Conservation (phyloP, 352 stramenopile genomes). For the Achlya hypogyna region DNA sequence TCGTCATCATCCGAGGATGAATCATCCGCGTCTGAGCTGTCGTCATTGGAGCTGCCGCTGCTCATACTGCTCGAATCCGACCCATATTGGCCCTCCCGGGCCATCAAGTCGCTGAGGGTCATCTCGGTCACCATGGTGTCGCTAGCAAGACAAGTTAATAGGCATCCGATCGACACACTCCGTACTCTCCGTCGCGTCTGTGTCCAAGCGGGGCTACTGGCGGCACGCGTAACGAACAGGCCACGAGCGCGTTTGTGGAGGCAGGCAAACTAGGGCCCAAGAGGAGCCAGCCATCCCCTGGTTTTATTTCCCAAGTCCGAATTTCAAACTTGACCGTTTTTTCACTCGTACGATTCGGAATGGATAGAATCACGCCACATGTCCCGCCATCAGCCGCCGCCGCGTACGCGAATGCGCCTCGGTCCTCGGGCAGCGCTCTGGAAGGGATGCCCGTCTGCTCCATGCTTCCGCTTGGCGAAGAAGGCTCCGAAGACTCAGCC, state of each 20-base stretch:
- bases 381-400: too few relatives aligned
- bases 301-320: background rate
- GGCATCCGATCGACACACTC: background rate
- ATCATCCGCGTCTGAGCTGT: background rate
- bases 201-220: background rate
- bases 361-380: background rate
- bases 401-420: too few relatives aligned
- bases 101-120: conserved; percentile 14
- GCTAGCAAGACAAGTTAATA: background rate
- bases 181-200: background rate
- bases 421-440: too few relatives aligned
- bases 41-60: conserved; percentile 3
- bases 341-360: background rate
- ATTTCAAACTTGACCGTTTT: background rate
- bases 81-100: background rate
- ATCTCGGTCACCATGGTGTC: conserved; percentile 14
- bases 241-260: background rate
- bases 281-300: background rate
- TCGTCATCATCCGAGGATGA: conserved; percentile 4
- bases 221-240: background rate
- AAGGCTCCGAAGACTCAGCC: too few relatives aligned
- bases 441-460: too few relatives aligned
- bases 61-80: conserved; percentile 11
- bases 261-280: background rate
- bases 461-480: too few relatives aligned